Evolutionary conservation across 129 eudicot species (phyloP).

Genomic region (Chrysanthemum lavandulifolium): DNA sequence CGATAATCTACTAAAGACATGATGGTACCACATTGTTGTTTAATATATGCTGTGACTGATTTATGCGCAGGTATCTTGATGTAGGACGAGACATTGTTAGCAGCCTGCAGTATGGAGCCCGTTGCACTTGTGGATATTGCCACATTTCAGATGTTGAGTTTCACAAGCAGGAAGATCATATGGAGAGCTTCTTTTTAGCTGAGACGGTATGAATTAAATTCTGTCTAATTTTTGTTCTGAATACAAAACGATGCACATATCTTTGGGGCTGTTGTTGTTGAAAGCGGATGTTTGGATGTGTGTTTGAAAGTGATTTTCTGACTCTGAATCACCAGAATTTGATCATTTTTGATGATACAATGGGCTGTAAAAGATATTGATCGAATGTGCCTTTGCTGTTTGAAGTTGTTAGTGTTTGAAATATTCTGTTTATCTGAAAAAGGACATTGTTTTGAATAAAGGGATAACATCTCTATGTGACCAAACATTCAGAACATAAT

Average conservation of each 20-base stretch:
- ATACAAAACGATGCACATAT: background rate
- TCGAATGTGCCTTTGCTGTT: too few relatives aligned
- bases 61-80: slow-evolving; percentile 71
- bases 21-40: too few relatives aligned
- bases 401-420: background rate
- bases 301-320: background rate
- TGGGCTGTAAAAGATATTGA: too few relatives aligned
- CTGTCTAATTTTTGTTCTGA: background rate
- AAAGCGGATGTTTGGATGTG: slow-evolving; percentile 5
- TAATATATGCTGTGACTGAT: background rate
- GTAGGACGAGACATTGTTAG: slow-evolving; percentile 90
- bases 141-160: slow-evolving; percentile 91
- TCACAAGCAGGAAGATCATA: slow-evolving; percentile 95
- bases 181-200: slow-evolving; percentile 98
- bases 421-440: background rate
- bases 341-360: too few relatives aligned
- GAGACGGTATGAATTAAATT: slow-evolving; percentile 62
- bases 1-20: too few relatives aligned
- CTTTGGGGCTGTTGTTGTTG: background rate
- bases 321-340: background rate
- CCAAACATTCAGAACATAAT: too few relatives aligned
- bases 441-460: background rate
- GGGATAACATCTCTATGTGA: background rate
- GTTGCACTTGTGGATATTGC: slow-evolving; percentile 98
- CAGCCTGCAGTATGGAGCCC: slow-evolving; percentile 85